Percentiles rank a stretch among this genome's conserved stretches.
Conservation (phyloP, 352 stramenopile genomes). For the Pythium brassicae region DNA sequence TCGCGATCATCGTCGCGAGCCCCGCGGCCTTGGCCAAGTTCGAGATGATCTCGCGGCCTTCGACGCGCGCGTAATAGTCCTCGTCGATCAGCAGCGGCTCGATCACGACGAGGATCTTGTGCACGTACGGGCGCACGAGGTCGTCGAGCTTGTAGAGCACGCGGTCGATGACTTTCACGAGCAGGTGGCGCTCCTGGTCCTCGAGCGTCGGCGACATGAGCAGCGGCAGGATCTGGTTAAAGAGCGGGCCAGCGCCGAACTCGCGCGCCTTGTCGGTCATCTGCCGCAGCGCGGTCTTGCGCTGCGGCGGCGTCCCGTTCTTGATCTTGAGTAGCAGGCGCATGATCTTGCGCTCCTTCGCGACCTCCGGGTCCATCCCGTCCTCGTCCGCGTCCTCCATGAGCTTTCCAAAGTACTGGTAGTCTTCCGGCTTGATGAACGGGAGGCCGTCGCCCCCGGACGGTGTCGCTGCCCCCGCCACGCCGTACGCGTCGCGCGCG, state of each 20-base stretch:
- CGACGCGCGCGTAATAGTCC: slow-evolving; percentile 99
- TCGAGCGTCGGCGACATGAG: slow-evolving; percentile 98
- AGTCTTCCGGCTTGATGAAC: slow-evolving; percentile 98
- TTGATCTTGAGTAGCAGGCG: slow-evolving; percentile 98
- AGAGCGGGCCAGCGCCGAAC: slow-evolving; percentile 96
- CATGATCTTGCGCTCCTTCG: slow-evolving; percentile 98
- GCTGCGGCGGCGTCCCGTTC: slow-evolving; percentile 97
- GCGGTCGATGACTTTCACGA: slow-evolving; percentile 99
- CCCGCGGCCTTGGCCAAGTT: slow-evolving; percentile 99
- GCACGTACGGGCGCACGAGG: slow-evolving; percentile 97
- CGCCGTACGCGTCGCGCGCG: slow-evolving; percentile 72
- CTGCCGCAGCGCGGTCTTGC: slow-evolving; percentile 94
- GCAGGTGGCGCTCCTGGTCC: slow-evolving; percentile 98
- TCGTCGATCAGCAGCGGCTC: slow-evolving; percentile 99
- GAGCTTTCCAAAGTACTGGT: slow-evolving; percentile 97
- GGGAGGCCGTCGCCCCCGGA: slow-evolving; percentile 89
- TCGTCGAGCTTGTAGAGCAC: slow-evolving; percentile 99
- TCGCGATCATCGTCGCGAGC: slow-evolving; percentile 99
- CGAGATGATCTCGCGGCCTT: slow-evolving; percentile 99
- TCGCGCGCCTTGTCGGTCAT: slow-evolving; percentile 97
- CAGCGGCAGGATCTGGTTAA: slow-evolving; percentile 99
- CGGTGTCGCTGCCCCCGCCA: slow-evolving; percentile 59
- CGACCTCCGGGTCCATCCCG: slow-evolving; percentile 86
- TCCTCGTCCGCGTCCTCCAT: slow-evolving; percentile 92
- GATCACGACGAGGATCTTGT: slow-evolving; percentile 99